These are phyloP conservation scores for Acacia crassicarpa DNA, from an alignment of 306 rosid species.

Conservation along the genomic window DNA sequence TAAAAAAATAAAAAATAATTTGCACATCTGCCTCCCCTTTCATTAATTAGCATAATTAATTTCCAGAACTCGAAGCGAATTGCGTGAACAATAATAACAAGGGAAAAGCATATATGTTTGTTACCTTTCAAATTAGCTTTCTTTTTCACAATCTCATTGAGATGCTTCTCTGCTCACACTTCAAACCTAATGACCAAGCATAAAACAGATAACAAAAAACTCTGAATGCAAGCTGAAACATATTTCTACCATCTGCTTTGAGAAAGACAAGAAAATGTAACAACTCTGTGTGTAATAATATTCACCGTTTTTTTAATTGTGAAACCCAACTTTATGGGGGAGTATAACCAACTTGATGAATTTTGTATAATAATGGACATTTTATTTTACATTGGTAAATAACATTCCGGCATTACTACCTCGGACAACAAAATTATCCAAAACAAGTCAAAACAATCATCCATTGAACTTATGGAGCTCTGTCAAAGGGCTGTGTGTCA, in stretches of 20 bases:
- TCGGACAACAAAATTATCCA: neutral
- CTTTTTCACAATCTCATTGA: constrained; percentile 91
- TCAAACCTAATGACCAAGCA: constrained; percentile 54
- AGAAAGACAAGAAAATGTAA: neutral
- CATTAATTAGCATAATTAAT: neutral
- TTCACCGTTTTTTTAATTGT: neutral
- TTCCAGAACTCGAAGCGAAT: neutral
- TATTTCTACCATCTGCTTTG: neutral
- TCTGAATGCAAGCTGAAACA: neutral
- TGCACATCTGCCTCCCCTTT: neutral
- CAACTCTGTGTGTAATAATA: neutral
- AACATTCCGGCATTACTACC: neutral
- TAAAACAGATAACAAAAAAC: neutral
- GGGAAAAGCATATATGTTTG: constrained; percentile 22
- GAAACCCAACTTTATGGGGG: neutral
- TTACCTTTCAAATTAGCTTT: constrained; percentile 91
- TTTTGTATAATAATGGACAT: neutral
- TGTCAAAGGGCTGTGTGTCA: neutral
- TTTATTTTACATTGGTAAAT: neutral
- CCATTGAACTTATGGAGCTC: neutral
- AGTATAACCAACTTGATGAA: neutral
- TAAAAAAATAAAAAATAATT: neutral
- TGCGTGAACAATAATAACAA: neutral
- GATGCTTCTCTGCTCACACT: constrained; percentile 89
- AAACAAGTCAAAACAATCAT: neutral